Conservation (phyloP, 1,284 basidiomycete species). For the Rhodotorula sp. region DNA sequence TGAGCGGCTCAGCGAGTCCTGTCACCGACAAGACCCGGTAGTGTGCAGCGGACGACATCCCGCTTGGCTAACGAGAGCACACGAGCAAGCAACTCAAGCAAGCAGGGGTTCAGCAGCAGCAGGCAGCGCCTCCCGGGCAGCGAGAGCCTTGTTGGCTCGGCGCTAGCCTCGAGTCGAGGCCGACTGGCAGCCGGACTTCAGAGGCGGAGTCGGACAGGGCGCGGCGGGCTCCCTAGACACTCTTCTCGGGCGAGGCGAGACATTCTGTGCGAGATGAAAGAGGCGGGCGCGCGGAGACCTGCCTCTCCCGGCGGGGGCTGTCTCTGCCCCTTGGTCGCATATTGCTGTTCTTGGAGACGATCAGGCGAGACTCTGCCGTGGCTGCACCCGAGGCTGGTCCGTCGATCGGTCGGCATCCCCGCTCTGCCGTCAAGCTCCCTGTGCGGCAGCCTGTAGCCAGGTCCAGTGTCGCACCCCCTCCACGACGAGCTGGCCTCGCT, state of each 20-base stretch:
- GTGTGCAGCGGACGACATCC: background rate
- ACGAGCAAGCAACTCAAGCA: background rate
- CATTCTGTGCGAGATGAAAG: background rate
- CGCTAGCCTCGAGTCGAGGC: no score
- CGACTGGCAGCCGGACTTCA: no score
- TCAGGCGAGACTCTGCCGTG: background rate
- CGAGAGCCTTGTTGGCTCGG: no score
- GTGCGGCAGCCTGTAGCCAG: background rate
- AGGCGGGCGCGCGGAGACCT: background rate
- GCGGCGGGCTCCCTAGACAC: no score
- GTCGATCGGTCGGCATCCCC: background rate
- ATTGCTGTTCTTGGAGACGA: background rate
- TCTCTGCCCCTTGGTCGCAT: background rate
- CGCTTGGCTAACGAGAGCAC: background rate
- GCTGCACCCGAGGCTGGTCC: background rate
- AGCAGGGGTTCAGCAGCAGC: no score
- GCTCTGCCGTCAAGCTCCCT: background rate
- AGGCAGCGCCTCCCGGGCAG: no score
- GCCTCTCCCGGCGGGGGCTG: background rate
- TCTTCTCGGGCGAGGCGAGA: background rate
- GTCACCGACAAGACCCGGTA: slow-evolving; percentile 13
- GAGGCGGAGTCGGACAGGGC: no score
- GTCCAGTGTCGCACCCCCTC: no score
- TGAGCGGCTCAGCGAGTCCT: slow-evolving; percentile 8
- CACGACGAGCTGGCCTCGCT: background rate